Evolutionary conservation across 163 green algal species (phyloP).

Genomic region (Scenedesmus sp.): DNA sequence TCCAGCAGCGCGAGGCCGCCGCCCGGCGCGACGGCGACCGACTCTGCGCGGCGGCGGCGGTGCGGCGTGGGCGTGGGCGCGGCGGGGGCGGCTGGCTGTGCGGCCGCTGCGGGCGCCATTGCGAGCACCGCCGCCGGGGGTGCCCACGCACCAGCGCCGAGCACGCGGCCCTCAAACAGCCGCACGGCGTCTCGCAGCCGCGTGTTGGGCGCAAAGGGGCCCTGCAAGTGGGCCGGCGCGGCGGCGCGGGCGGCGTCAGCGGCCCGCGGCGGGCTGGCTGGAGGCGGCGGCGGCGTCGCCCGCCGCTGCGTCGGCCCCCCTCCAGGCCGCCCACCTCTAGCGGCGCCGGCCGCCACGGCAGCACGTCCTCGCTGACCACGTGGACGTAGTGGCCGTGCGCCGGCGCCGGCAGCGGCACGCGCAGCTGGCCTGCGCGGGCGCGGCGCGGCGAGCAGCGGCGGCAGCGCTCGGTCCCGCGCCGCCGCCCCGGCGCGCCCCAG

Average conservation of each 20-base stretch:
- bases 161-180: constrained; percentile 34
- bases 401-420: constrained; percentile 27
- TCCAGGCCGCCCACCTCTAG: constrained; percentile 14
- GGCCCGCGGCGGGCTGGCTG: not conserved
- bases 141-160: constrained; percentile 37
- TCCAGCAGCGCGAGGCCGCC: constrained; percentile 64
- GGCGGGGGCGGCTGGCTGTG: not conserved
- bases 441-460: not conserved
- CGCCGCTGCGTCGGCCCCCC: not conserved
- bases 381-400: constrained; percentile 17
- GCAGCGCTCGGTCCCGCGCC: not conserved
- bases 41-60: constrained; percentile 49
- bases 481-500: too few relatives aligned
- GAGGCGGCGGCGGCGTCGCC: not conserved
- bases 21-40: constrained; percentile 52
- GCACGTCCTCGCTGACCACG: constrained; percentile 5
- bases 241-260: not conserved
- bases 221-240: too few relatives aligned
- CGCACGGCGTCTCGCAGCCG: constrained; percentile 10
- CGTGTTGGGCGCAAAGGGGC: constrained; percentile 23
- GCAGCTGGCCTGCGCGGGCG: constrained; percentile 28
- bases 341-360: constrained; percentile 30
- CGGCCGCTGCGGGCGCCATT: not conserved
- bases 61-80: not conserved
- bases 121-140: not conserved